Base-by-base conservation (phyloP, 768 basidiomycete species). In the Exidia glandulosa region DNA sequence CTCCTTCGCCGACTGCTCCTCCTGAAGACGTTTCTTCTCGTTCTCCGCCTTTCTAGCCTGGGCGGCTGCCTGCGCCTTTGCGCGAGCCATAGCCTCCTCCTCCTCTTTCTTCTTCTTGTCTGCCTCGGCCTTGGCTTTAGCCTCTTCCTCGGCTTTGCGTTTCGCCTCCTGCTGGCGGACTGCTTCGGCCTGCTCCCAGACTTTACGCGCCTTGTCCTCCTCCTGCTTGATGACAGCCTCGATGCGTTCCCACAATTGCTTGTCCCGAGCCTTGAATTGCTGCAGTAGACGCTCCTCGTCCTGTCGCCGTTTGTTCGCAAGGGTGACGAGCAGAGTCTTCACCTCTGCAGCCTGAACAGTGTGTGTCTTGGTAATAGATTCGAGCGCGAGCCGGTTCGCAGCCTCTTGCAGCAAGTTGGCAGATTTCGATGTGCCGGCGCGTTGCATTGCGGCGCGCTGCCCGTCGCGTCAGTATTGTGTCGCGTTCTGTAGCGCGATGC, bases 161-260 rank as follows among this genome's bases (percentile, higher is more conserved):
- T 52, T 27, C 31, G 65, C 71, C 14, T 27, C 50, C 30, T 54
- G 27, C 67, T 73, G 79, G 60, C 79, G 73, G 69, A 88, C 86
- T 25, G 77, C 82, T 60, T 84, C 85, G 61, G 69, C 75, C 47
- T 47, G 50, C 25, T 57, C 55, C 41, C 23, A 23, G 3, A 45
- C 37, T 36, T 58, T 33, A 9, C 75, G 76, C 25, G 79, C 69
- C 61, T 81, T 85, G 31, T 82, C 84, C 62, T 87, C 84, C 66
- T 88, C 86, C 2, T 71, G 32, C 65, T 79, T 79, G 62, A 90
- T 89, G 6, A 77, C 82, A 2, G 62, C 67, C 69, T 90, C 86
- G 57, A 88, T 80, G 3, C 83, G 75, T 30, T 81, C 75, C 74
- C 82, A 83, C 36, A 82, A 71, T 56, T 66, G 65, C 50, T 62